A percentile compares a stretch with the other conserved stretches of the same genome.
Evolutionary conservation across 148 eudicot genomes (phyloP).

Genomic region (Tetragonia tetragonoides): DNA sequence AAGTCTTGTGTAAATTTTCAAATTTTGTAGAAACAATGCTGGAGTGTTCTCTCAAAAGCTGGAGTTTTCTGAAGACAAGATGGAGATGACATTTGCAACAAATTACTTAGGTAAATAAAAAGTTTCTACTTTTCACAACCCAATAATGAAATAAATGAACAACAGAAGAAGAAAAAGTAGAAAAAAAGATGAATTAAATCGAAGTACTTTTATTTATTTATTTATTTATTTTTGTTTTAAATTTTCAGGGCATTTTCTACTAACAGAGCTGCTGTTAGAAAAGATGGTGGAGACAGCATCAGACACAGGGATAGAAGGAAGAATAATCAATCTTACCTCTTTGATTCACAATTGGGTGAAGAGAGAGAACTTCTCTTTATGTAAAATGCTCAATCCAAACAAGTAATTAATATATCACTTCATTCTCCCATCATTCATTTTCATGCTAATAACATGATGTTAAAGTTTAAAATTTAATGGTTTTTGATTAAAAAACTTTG

Average conservation of each 20-base stretch:
- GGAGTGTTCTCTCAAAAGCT: conserved; percentile 83
- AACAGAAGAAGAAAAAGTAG: not conserved
- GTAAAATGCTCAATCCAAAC: conserved; percentile 55
- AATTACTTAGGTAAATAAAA: conserved; percentile 74
- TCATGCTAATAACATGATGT: not conserved
- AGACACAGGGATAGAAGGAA: conserved; percentile 60
- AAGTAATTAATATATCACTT: conserved; percentile 37
- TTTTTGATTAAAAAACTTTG: conserved; percentile 17
- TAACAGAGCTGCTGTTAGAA: conserved; percentile 78
- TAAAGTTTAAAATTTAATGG: not conserved
- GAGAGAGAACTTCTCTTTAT: conserved; percentile 46
- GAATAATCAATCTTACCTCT: conserved; percentile 86
- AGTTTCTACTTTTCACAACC: conserved; percentile 2
- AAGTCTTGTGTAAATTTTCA: not conserved
- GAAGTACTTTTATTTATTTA: not conserved
- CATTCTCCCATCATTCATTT: not conserved
- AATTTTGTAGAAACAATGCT: conserved; percentile 78
- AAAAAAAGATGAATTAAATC: too few relatives aligned
- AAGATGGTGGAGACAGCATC: conserved; percentile 93
- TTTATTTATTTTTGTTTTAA: not conserved
- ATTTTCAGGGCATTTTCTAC: conserved; percentile 80
- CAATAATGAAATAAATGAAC: too few relatives aligned
- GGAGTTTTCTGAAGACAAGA: conserved; percentile 89
- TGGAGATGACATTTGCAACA: conserved; percentile 92
- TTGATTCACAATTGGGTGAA: conserved; percentile 85